These are phyloP conservation scores for Picea sitchensis DNA, from an alignment of 75 land plant species.

Conservation along the genomic window DNA sequence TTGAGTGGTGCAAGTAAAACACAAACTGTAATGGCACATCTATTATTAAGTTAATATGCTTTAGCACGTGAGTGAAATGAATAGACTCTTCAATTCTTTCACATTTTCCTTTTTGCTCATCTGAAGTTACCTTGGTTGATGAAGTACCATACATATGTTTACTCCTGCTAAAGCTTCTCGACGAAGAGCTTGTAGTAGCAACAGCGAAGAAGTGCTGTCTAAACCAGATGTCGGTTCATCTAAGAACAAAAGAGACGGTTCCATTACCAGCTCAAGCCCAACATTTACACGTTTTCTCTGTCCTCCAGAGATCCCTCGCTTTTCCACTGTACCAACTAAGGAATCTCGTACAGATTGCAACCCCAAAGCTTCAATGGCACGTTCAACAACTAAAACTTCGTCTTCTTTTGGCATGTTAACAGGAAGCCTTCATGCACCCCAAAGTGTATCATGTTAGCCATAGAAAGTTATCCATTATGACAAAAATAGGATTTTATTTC, in stretches of 20 bases:
- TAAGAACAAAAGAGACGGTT: slow-evolving; percentile 89
- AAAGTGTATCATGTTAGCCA: neutral
- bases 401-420: slow-evolving; percentile 69
- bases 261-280: slow-evolving; percentile 96
- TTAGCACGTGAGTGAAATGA: neutral
- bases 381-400: slow-evolving; percentile 86
- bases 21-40: neutral
- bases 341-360: slow-evolving; percentile 80
- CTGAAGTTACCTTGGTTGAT: slow-evolving; percentile 85
- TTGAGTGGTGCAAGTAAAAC: neutral
- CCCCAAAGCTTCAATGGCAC: slow-evolving; percentile 90
- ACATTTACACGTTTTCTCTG: slow-evolving; percentile 98
- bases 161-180: slow-evolving; percentile 94
- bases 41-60: neutral
- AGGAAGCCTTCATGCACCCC: slow-evolving; percentile 52
- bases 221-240: slow-evolving; percentile 99
- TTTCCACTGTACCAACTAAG: slow-evolving; percentile 92
- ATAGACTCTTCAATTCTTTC: too few species aligned
- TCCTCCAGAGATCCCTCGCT: slow-evolving; percentile 97
- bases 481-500: too few species aligned
- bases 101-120: too few species aligned
- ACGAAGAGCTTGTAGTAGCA: slow-evolving; percentile 85
- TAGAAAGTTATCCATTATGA: too few species aligned
- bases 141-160: slow-evolving; percentile 90
- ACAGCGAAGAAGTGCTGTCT: slow-evolving; percentile 90